These are phyloP conservation scores for Kockiozyma suomiensis DNA, from an alignment of 805 yeast species.

Conservation along the genomic window DNA sequence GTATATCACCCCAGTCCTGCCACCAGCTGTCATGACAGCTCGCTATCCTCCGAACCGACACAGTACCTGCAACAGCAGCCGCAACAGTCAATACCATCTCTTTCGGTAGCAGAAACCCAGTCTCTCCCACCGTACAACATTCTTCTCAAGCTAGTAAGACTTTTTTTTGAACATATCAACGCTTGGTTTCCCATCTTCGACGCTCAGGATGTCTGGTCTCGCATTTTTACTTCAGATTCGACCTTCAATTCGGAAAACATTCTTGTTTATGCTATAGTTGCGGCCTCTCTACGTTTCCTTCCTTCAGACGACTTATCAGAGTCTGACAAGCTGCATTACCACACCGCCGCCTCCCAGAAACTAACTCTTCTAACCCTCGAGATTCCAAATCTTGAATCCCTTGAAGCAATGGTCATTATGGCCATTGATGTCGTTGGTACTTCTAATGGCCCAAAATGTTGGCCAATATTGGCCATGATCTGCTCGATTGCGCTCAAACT, in stretches of 20 bases:
- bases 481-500: constrained; percentile 34
- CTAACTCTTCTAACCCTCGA: constrained; percentile 34
- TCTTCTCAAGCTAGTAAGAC: constrained; percentile 53
- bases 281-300: constrained; percentile 34
- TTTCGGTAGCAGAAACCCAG: not conserved
- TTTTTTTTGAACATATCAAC: constrained; percentile 75
- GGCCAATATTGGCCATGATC: constrained; percentile 38
- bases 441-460: constrained; percentile 39
- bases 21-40: not conserved
- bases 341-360: constrained; percentile 33
- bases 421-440: constrained; percentile 38
- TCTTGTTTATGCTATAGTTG: constrained; percentile 33
- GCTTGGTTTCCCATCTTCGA: constrained; percentile 84
- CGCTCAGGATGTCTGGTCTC: constrained; percentile 18
- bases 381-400: constrained; percentile 34
- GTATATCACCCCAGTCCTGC: not conserved
- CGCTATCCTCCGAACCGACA: not conserved
- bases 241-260: constrained; percentile 9
- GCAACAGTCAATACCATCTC: not conserved
- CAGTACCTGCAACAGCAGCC: not conserved
- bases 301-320: constrained; percentile 20
- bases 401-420: constrained; percentile 37
- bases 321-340: constrained; percentile 18
- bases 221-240: not conserved
- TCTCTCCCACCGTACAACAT: constrained; percentile 24